Evolutionary conservation across 768 basidiomycete genomes (phyloP), one percentile per base, ranked within the genome.

Genomic region (Boletus tomentosulus): DNA sequence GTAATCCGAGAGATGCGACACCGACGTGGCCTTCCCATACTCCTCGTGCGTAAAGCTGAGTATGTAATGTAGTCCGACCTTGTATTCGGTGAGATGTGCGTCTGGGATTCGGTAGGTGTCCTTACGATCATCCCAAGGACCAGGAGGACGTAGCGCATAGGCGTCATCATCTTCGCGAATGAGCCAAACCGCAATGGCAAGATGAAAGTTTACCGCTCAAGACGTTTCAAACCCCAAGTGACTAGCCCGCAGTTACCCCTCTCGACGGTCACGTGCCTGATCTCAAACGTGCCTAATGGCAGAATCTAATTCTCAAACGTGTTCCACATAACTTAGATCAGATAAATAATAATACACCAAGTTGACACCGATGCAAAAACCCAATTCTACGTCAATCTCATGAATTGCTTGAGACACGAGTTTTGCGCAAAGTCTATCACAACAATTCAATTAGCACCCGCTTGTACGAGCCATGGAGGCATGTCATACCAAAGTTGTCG

Each of bases 401-500:
- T 56, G 28, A 61, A 69, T 2, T 69, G 58, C 27, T 55, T 65
- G 33, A 69, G 49, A 42, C 67, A 69, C 16, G 67, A 69, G 51
- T 69, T 67, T 41, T 56, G 49, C 10, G 65, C 42, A 37, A 63
- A 69, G 42, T 69, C 67, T 68, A 30, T 19, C 9, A 12, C 10
- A 33, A 27, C 30, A 12, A 9, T 27, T 49, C 28, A 7, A 33
- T 69, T 30, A 66, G 56, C 39, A 34, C 6, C 15, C 22, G 24
- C 3, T 34, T 24, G 3, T 11, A 19, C 10, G 43, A 45, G 19
- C 24, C 45, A 51, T 2, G 33, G 30, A 34, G 46, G 13, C 45
- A 44, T 38, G 11, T 64, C 83, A 53, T 62, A 87, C 87, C 87
- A 57, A 90, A 90, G 68, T 85, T 89, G 45, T 92, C 81, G 16